Evolutionary conservation across 2,329 filamentous ascomycete species (phyloP), one percentile per base, ranked within the genome.

Genomic region (Phialophora chinensis): DNA sequence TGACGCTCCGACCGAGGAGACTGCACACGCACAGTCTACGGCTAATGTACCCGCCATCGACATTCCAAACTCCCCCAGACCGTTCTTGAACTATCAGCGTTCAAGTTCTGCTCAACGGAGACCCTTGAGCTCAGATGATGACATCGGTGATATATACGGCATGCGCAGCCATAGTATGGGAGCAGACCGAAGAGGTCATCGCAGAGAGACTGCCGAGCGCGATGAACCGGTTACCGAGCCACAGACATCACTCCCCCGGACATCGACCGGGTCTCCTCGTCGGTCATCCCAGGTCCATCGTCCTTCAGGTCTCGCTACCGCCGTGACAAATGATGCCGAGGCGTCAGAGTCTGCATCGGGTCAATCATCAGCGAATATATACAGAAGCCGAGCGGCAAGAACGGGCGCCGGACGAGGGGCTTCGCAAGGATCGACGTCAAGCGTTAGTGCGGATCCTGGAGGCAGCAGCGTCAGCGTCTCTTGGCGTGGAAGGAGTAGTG

Each of bases 111-210:
- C 79, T 44, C 79, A 81, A 58, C 75, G 77, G 50, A 75, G 76
- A 38, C 72, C 67, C 7, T 58, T 74, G 20, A 72, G 73, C 2
- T 66, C 75, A 17, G 74, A 78, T 5, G 75, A 78, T 35, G 81
- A 83, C 57, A 77, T 80, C 20, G 78, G 78, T 42, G 81, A 82
- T 44, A 76, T 81, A 23, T 80, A 81, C 67, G 79, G 78, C 23
- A 79, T 81, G 74, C 78, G 81, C 47, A 82, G 81, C 66, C 75
- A 81, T 20, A 83, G 81, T 68, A 74, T 83, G 54, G 80, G 80
- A 4, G 77, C 78, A 11, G 69, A 66, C 54, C 62, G 65, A 14
- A 62, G 69, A 23, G 56, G 63, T 33, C 63, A 66, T 23, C 68
- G 63, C 31, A 33, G 59, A 55, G 65, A 68, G 23, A 50, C 62